A percentile compares a stretch with the other conserved stretches of the same genome.
These are phyloP conservation scores for Pisolithus sp. DNA, from an alignment of 768 basidiomycete species.

Conservation along the genomic window DNA sequence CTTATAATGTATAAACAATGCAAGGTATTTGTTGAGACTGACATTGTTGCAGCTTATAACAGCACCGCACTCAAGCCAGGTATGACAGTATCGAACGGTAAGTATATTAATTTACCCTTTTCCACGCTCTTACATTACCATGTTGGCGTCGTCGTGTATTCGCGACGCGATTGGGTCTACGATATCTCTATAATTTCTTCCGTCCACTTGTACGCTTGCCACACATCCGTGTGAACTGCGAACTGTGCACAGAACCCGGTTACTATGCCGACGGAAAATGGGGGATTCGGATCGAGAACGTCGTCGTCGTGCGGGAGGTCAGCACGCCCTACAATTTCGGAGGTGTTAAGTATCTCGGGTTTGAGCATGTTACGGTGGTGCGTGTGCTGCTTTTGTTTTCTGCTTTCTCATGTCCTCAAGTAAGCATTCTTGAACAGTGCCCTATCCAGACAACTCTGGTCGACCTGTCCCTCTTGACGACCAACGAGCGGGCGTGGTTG, in stretches of 20 bases:
- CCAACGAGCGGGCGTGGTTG: slow-evolving; percentile 74
- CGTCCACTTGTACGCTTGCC: not conserved
- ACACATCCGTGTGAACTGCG: not conserved
- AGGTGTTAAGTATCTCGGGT: slow-evolving; percentile 69
- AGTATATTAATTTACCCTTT: slow-evolving; percentile 1
- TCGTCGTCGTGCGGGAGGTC: slow-evolving; percentile 69
- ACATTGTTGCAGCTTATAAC: slow-evolving; percentile 48
- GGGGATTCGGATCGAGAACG: slow-evolving; percentile 90
- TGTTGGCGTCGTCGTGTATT: no score
- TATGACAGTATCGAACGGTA: slow-evolving; percentile 85
- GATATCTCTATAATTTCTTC: not conserved
- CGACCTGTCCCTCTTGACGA: slow-evolving; percentile 53
- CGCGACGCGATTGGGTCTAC: not conserved
- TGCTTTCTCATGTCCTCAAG: not conserved
- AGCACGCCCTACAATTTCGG: slow-evolving; percentile 74
- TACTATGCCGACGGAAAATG: slow-evolving; percentile 88
- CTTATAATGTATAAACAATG: not conserved
- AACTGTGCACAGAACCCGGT: slow-evolving; percentile 59
- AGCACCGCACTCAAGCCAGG: slow-evolving; percentile 67
- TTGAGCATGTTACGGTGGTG: slow-evolving; percentile 87
- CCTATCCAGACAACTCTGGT: slow-evolving; percentile 87
- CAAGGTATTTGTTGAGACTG: not conserved
- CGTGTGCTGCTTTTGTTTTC: slow-evolving; percentile 16
- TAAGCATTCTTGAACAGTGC: slow-evolving; percentile 32
- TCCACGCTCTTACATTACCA: no score